phyloP scores from a whole-genome alignment of 371 early-diverging fungal genomes.

The Circinella umbellata region DNA sequence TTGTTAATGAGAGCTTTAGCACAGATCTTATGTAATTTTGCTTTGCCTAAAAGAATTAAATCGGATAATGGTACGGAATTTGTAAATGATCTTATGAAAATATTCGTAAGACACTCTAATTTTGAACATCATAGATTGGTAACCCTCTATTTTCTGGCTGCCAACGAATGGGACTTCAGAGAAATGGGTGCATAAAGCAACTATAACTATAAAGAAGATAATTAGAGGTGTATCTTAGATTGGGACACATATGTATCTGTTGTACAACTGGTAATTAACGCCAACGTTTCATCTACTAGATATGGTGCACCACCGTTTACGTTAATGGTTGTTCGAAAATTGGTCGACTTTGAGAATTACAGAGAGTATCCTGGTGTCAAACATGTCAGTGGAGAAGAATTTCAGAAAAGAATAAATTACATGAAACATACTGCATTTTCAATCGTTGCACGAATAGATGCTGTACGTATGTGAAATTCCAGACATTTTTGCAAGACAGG shows the following conservation, averaged over 20 bases:
- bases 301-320: slow-evolving; percentile 11
- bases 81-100: slow-evolving; percentile 17
- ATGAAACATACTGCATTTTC: background rate
- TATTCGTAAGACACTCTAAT: background rate
- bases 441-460: background rate
- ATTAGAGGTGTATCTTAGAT: slow-evolving; percentile 11
- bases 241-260: slow-evolving; percentile 20
- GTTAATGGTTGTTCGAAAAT: slow-evolving; percentile 25
- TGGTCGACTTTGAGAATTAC: slow-evolving; percentile 13
- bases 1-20: slow-evolving; percentile 25
- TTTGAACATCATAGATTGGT: slow-evolving; percentile 13
- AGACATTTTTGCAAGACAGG: no score
- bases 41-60: slow-evolving; percentile 4
- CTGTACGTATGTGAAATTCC: no score
- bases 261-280: slow-evolving; percentile 17
- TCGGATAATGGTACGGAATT: slow-evolving; percentile 33
- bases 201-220: slow-evolving; percentile 6
- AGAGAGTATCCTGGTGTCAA: background rate
- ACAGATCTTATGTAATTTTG: slow-evolving; percentile 31
- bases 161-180: slow-evolving; percentile 16
- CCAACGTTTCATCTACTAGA: slow-evolving; percentile 2
- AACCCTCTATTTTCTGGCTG: background rate
- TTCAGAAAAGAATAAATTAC: background rate
- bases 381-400: background rate
- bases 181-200: slow-evolving; percentile 6